phyloP scores from a whole-genome alignment of 441 rosid genomes.

The Rhodomyrtus psidioides region DNA sequence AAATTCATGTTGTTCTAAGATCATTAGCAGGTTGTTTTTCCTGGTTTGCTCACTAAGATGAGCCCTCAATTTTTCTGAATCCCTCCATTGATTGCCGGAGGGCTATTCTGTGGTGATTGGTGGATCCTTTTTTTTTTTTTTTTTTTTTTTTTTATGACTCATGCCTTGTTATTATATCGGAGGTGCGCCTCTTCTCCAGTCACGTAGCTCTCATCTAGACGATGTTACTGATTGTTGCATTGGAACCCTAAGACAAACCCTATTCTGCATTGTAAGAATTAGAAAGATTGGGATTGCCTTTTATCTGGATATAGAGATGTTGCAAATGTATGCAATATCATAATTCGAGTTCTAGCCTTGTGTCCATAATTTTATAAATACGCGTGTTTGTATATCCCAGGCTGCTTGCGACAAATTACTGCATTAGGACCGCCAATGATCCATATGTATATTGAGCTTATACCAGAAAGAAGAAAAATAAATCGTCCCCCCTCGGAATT shows the following conservation, averaged over 20 bases:
- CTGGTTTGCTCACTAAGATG: background rate
- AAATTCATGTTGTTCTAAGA: background rate
- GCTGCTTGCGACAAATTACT: background rate
- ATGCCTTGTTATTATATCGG: background rate
- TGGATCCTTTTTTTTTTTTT: background rate
- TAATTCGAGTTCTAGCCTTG: background rate
- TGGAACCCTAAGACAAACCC: too few species aligned
- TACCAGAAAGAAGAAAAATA: background rate
- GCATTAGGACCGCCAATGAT: background rate
- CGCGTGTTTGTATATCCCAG: background rate
- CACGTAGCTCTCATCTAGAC: too few species aligned
- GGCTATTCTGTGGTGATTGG: background rate
- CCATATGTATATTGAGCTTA: background rate
- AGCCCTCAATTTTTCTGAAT: background rate
- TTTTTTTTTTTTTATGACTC: background rate
- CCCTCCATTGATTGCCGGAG: background rate
- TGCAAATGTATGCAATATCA: background rate
- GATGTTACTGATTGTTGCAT: too few species aligned
- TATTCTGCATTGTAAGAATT: too few species aligned
- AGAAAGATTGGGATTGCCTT: background rate
- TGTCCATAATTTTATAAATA: background rate
- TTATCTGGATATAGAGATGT: background rate
- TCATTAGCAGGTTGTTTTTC: background rate
- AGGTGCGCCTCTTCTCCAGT: too few species aligned
- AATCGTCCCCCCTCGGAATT: background rate